Conservation (phyloP, 2,329 filamentous ascomycete genomes). For the Polychaeton citri region DNA sequence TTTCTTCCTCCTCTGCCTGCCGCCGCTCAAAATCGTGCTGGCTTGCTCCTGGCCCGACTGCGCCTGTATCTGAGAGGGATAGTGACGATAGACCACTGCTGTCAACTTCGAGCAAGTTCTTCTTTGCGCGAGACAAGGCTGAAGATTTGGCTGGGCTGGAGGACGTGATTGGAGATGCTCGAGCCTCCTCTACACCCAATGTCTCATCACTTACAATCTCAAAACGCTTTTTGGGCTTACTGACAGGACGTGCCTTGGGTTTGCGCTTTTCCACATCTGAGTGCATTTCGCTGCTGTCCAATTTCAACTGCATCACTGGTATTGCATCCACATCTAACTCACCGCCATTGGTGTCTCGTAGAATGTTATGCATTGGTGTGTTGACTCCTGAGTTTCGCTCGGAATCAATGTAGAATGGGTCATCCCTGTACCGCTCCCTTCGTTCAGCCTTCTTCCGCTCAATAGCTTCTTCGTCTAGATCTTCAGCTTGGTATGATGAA, state of each 20-base stretch:
- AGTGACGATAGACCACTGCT: constrained; percentile 68
- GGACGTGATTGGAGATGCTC: not conserved
- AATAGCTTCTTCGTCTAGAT: constrained; percentile 61
- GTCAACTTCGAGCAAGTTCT: constrained; percentile 68
- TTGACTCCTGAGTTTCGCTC: constrained; percentile 43
- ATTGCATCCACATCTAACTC: constrained; percentile 88
- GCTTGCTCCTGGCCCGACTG: constrained; percentile 7
- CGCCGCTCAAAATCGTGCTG: constrained; percentile 50
- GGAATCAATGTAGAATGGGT: constrained; percentile 79
- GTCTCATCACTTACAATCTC: constrained; percentile 37
- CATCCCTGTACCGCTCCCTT: constrained; percentile 71
- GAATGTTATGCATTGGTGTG: constrained; percentile 68
- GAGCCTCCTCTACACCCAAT: constrained; percentile 22
- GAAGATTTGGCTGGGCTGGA: constrained; percentile 17
- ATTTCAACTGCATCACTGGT: constrained; percentile 83
- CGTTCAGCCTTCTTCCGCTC: constrained; percentile 65
- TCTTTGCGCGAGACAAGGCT: constrained; percentile 35
- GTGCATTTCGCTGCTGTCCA: constrained; percentile 35
- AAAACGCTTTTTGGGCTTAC: constrained; percentile 23
- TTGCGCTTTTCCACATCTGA: constrained; percentile 2
- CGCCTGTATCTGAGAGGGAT: constrained; percentile 46
- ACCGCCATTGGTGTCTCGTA: constrained; percentile 52
- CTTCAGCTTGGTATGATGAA: constrained; percentile 32
- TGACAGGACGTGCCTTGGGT: constrained; percentile 3
- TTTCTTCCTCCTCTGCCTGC: constrained; percentile 70